Evolutionary conservation across 108 stramenopile genomes (phyloP).

Genomic region (Heterococcus sp.): DNA sequence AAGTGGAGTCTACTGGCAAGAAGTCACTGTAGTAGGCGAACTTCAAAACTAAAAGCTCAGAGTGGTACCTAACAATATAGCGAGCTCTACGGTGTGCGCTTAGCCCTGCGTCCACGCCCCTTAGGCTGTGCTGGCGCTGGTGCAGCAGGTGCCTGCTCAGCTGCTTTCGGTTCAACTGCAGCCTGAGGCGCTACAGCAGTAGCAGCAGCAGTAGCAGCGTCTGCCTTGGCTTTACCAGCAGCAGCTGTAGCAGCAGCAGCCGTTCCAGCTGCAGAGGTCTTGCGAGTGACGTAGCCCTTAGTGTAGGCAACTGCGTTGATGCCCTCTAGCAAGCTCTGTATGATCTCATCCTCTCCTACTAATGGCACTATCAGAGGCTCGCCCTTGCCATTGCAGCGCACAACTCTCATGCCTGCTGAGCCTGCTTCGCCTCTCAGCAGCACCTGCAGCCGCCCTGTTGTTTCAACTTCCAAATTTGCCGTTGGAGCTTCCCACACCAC

Average conservation of each 20-base stretch:
- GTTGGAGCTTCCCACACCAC: conserved; percentile 34
- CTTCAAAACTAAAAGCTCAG: no score
- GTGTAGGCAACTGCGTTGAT: conserved; percentile 42
- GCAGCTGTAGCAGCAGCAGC: conserved; percentile 1
- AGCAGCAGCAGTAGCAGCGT: neutral
- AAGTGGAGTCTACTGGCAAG: no score
- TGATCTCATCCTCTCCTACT: conserved; percentile 41
- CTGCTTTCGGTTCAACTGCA: neutral
- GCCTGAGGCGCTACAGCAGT: neutral
- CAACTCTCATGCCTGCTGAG: conserved; percentile 1
- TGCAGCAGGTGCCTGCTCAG: neutral
- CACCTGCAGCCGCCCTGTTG: conserved; percentile 21
- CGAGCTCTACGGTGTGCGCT: no score
- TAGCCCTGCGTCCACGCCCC: neutral
- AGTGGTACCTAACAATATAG: no score
- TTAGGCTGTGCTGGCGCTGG: neutral
- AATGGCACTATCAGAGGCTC: conserved; percentile 15
- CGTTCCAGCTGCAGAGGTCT: conserved; percentile 16
- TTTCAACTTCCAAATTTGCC: conserved; percentile 12
- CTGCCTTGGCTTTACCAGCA: neutral
- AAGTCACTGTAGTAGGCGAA: no score
- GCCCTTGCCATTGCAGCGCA: conserved; percentile 15
- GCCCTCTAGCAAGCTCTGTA: conserved; percentile 44
- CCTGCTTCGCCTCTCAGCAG: neutral
- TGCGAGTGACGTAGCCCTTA: conserved; percentile 17